Conservation (phyloP, 2,329 filamentous ascomycete genomes). For the Phialophora macrospora region DNA sequence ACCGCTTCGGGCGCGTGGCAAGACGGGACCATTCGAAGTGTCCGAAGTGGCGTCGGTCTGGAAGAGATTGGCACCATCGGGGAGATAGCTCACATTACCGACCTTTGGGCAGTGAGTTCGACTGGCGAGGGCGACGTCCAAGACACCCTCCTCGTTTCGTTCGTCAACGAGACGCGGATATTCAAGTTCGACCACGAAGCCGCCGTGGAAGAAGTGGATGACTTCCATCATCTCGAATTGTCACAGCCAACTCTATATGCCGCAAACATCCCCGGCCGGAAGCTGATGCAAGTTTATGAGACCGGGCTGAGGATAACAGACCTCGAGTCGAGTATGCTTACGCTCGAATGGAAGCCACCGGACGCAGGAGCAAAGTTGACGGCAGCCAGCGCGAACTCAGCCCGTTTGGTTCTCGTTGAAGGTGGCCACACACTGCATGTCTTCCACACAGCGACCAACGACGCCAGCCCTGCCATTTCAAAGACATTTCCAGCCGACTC, state of each 20-base stretch:
- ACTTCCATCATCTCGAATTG: constrained; percentile 73
- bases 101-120: constrained; percentile 70
- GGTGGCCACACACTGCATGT: constrained; percentile 75
- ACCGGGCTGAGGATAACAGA: constrained; percentile 64
- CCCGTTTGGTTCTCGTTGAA: constrained; percentile 73
- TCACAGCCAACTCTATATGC: constrained; percentile 73
- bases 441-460: constrained; percentile 58
- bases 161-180: constrained; percentile 79
- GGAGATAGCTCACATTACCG: constrained; percentile 74
- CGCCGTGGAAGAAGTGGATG: constrained; percentile 83
- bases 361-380: constrained; percentile 64
- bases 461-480: constrained; percentile 62
- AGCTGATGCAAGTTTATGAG: constrained; percentile 77
- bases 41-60: constrained; percentile 89
- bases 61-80: constrained; percentile 83
- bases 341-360: constrained; percentile 54
- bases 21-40: constrained; percentile 85
- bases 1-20: constrained; percentile 89
- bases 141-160: constrained; percentile 79
- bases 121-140: constrained; percentile 54
- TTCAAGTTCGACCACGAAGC: constrained; percentile 77
- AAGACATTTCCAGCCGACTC: constrained; percentile 69
- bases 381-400: constrained; percentile 74
- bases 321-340: constrained; percentile 51
- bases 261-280: constrained; percentile 65